Evolutionary conservation across 169 alveolate species (phyloP), one percentile per base, ranked within the genome.

Genomic region (Plasmodium vinckei): DNA sequence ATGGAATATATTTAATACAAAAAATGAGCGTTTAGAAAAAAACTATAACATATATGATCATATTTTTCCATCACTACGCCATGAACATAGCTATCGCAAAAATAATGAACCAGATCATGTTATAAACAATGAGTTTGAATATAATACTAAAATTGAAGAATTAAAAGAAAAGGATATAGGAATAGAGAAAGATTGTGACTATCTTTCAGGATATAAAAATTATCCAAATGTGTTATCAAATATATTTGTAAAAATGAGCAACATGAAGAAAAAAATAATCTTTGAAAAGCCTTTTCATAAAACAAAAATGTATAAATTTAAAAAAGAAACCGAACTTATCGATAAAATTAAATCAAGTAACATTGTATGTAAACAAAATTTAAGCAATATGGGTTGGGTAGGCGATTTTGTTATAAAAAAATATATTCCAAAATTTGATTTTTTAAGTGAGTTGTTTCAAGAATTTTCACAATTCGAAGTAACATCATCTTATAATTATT

Each of bases 341-440:
- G n/a, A 49, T 19, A 46, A 61, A 13, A 39, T 33, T 47, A 82
- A 65, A 67, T 54, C 44, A 39, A 65, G 49, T 53, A 67, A 82
- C 46, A 65, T 82, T 23, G 23, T 82, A 1, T 82, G 90, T 70
- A 82, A 65, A 56, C 82, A 67, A 25, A 51, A 67, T 23, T 44
- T 82, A 70, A 56, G 68, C 39, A 51, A 65, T 42, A 82, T 82
- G 90, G 90, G 90, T 9, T 82, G 90, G 90, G 68, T 71, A 19
- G 6, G 90, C 54, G 90, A 82, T 59, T 82, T 82, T 70, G 39
- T 67, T 65, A 33, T 82, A 57, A 82, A 82, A 59, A 82, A 82
- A 25, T 54, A 82, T 82, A 47, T 82, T 46, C 17, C 44, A 1
- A 67, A 82, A 33, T 67, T 70, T 54, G 90, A 82, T 65, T 39